Evolutionary conservation across 768 basidiomycete genomes (phyloP), one percentile per base, ranked within the genome.

Genomic region (Lyophyllum shimeji): DNA sequence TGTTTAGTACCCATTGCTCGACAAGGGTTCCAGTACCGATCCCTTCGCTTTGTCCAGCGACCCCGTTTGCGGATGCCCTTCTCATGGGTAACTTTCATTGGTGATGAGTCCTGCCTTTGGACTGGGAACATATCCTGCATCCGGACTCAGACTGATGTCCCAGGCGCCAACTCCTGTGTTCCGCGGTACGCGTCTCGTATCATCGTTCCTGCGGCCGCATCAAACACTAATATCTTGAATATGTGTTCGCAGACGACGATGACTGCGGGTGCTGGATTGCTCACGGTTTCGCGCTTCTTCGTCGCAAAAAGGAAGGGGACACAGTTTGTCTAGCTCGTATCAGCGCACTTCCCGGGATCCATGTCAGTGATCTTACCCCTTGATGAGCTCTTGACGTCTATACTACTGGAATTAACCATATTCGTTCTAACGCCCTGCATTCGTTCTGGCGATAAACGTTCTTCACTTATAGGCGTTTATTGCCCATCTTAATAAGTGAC

Each of bases 41-140:
- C 27, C n/a, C n/a, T 17, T 46, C 24, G 13, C 23, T 9, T 7
- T 6, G 31, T n/a, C 12, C 24, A 78, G 76, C 72, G 13, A 76
- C 75, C 1, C 82, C 82, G 0, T 78, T 83, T 58, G 71, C 75
- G 20, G 82, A 83, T 7, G 80, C 79, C 12, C 64, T 84, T 13
- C 68, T 84, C 6, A 81, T 78, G 1, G 64, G 27, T 13, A 1
- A 50, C 18, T 55, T 55, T 21, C 46, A 53, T 23, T 61, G 60
- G 57, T 58, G 60, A 57, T 58, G 27, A 61, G 60, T 31, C 12
- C 24, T 42, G 13, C 7, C 17, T 43, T 51, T 33, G 2, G 9
- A 13, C 15, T 39, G 34, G 34, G 3, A 37, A 13, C 3, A 37
- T 17, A 6, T 13, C 7, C 15, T 37, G 3, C 34, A 37, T 29